Conservation (phyloP, 768 basidiomycete genomes). For the Pholiota microspora region DNA sequence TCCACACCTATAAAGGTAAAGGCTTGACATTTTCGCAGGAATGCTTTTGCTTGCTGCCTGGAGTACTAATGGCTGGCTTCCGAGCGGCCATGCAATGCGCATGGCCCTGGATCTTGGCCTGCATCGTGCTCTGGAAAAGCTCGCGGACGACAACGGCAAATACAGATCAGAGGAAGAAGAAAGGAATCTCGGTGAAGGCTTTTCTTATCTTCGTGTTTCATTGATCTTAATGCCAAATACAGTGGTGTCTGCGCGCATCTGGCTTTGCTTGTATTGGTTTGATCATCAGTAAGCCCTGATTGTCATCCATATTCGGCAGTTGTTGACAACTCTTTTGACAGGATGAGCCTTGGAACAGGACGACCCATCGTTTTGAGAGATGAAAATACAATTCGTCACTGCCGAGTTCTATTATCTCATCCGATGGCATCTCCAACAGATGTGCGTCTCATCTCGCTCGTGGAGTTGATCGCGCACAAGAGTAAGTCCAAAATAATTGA, state of each 20-base stretch:
- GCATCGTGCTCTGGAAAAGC: conserved; percentile 88
- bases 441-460: conserved; percentile 80
- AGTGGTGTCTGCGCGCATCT: conserved; percentile 92
- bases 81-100: conserved; percentile 93
- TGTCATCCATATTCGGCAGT: conserved; percentile 9
- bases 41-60: conserved; percentile 92
- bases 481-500: too few relatives aligned
- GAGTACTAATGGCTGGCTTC: conserved; percentile 94
- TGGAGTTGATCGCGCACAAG: conserved; percentile 90
- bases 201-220: conserved; percentile 9
- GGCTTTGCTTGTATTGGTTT: conserved; percentile 95
- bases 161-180: conserved; percentile 79
- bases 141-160: conserved; percentile 74
- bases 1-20: conserved; percentile 14
- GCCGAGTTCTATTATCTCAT: conserved; percentile 77
- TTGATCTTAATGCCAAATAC: conserved; percentile 12
- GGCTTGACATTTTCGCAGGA: conserved; percentile 41
- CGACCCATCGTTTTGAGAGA: conserved; percentile 88
- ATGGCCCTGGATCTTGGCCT: conserved; percentile 95
- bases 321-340: conserved; percentile 26
- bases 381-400: conserved; percentile 83
- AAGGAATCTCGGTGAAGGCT: conserved; percentile 69
- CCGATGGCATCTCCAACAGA: conserved; percentile 90
- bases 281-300: conserved; percentile 76
- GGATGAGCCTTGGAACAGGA: conserved; percentile 90